phyloP scores from a whole-genome alignment of 78 protist genomes.

The Speleostelium caveatum region DNA sequence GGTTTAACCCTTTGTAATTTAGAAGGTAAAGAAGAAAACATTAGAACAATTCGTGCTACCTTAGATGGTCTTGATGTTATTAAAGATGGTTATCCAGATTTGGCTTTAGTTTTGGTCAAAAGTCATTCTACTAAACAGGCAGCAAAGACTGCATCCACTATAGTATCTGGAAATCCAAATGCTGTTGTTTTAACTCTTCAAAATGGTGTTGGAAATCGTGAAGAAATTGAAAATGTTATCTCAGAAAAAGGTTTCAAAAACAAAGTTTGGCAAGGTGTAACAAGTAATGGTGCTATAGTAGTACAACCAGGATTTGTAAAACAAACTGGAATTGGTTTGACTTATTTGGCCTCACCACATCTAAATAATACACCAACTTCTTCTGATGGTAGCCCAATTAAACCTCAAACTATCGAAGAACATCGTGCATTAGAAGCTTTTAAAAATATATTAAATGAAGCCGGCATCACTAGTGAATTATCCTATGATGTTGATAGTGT shows the following conservation, averaged over 20 bases:
- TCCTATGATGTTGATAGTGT: conserved; percentile 24
- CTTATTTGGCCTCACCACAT: conserved; percentile 70
- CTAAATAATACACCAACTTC: background rate
- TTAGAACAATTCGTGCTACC: conserved; percentile 54
- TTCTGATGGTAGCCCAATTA: too few species aligned
- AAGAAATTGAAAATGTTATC: conserved; percentile 26
- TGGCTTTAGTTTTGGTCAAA: conserved; percentile 72
- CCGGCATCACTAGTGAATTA: conserved; percentile 47
- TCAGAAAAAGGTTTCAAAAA: conserved; percentile 47
- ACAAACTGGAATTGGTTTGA: conserved; percentile 83
- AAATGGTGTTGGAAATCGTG: conserved; percentile 92
- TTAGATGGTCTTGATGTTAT: conserved; percentile 58
- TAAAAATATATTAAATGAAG: conserved; percentile 38
- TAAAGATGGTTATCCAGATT: conserved; percentile 78
- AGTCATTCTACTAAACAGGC: conserved; percentile 71
- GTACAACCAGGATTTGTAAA: conserved; percentile 63
- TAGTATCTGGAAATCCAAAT: conserved; percentile 38
- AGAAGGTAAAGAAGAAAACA: conserved; percentile 35
- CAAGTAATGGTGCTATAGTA: conserved; percentile 72
- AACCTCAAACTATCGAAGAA: conserved; percentile 16
- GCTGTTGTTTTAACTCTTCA: conserved; percentile 87
- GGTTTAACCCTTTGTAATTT: conserved; percentile 55
- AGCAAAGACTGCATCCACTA: conserved; percentile 26
- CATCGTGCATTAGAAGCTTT: background rate
- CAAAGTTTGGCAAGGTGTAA: conserved; percentile 85